Conservation (phyloP, 2,329 filamentous ascomycete species). For the Scedosporium apiospermum region DNA sequence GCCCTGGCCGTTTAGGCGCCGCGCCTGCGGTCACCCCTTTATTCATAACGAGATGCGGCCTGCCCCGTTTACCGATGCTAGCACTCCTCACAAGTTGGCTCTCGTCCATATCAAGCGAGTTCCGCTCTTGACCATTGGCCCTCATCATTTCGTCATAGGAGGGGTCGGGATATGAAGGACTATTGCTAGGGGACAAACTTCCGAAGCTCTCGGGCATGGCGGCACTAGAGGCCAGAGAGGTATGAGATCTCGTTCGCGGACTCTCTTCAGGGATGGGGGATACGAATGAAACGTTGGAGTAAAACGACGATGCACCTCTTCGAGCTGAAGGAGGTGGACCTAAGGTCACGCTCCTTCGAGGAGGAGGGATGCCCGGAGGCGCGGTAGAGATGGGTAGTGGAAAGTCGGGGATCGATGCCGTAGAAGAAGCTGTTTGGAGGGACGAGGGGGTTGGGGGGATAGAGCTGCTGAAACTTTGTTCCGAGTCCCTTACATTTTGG, state of each 20-base stretch:
- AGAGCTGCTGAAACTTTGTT: constrained; percentile 26
- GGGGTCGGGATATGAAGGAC: constrained; percentile 33
- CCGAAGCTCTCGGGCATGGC: constrained; percentile 63
- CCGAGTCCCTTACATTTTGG: constrained; percentile 24
- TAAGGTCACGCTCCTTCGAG: constrained; percentile 41
- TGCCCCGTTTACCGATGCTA: constrained; percentile 51
- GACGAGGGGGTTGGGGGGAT: constrained; percentile 38
- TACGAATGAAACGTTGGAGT: constrained; percentile 57
- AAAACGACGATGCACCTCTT: constrained; percentile 53
- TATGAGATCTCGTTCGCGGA: constrained; percentile 44
- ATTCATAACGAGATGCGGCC: constrained; percentile 44
- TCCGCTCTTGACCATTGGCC: not conserved
- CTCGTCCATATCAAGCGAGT: constrained; percentile 35
- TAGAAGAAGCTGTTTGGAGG: constrained; percentile 41
- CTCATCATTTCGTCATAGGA: constrained; percentile 25
- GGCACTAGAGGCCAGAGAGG: constrained; percentile 62
- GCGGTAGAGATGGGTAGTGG: constrained; percentile 29
- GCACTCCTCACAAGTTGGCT: constrained; percentile 50
- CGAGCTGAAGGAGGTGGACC: constrained; percentile 53
- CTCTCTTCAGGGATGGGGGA: constrained; percentile 70
- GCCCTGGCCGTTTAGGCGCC: constrained; percentile 18
- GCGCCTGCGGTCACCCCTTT: constrained; percentile 4
- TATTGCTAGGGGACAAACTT: constrained; percentile 30
- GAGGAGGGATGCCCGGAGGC: constrained; percentile 18
- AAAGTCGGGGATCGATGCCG: constrained; percentile 51